Base-by-base conservation (phyloP, 306 rosid species). In the Cyamopsis tetragonoloba region DNA sequence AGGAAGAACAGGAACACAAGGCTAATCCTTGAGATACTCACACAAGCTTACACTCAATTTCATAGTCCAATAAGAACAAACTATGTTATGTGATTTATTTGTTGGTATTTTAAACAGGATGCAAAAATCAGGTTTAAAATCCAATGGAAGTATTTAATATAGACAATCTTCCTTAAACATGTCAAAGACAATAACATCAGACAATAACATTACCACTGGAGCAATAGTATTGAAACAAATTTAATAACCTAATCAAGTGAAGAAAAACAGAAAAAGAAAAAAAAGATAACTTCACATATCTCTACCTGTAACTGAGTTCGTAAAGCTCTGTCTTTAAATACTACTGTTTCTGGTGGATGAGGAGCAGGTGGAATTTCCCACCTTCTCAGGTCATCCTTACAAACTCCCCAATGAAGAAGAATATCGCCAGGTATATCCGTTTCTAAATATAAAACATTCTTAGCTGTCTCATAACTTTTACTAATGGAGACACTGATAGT, bases 351-450 rank as follows among this genome's bases (percentile, higher is more conserved):
- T 12, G 87, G 91, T 5, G 96, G 99, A 82, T 78, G 80, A 34
- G 92, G 91, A 19, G 81, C 48, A 44, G 83, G 82, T 44, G 97
- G 97, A 77, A 85, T 75, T 84, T 91, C 95, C 99, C 99, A 95
- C 73, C 38, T 86, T 56, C 76, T 83, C 51, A 84, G 62, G 68
- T 82, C 83, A 81, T 86, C 97, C 67, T 82, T 75, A 76, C 95
- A 88, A 70, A 83, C 97, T 64, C 97, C 97, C 99, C 99, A 95
- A 55, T 95, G 99, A 72, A 95, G 85, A 56, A 83, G 66, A 70
- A 79, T 71, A 73, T 82, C 79, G 55, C 93, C 95, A 39, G 83
- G 86, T 56, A 90, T 71, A 82, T 95, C 95, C 1, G 92, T 88
- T 82, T 95, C 95, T 68, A 95, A 18, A 67, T 46, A 68, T 55